Base-by-base conservation (phyloP, 108 stramenopile genomes). In the Conticribra weissflogii region DNA sequence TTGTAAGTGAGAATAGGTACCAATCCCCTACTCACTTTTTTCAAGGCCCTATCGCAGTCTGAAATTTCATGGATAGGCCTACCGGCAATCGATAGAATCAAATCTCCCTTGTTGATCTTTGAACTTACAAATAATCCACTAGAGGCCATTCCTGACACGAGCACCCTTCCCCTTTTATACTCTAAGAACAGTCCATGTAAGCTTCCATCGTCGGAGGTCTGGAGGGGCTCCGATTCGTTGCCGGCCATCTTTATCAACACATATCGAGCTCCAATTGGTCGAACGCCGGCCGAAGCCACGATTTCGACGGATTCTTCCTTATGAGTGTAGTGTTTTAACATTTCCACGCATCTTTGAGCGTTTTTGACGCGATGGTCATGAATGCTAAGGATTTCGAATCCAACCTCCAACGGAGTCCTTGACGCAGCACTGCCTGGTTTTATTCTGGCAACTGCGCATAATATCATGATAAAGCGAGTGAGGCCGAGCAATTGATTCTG, bases 1-100 rank as follows among this genome's bases (percentile, higher is more conserved):
- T 65, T 65, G 21, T 65, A 65, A 31, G 63, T 65, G 31, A 65
- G 33, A 14, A 65, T 23, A n/a, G 51, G 51, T 34, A 65, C 23
- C 5, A 65, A n/a, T 18, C 32, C 50, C 17, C 31, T 51, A 19
- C 51, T 19, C 3, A 33, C 50, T 51, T 53, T 52, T 14, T 53
- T 65, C 21, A 65, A 14, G 2, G 63, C 63, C 16, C 44, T 29
- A 33, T 65, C 21, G 21, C 63, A 65, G 23, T 53, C 63, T 14
- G 18, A 17, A n/a, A 65, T 53, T 22, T 30, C 32, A 2, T 22
- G 51, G 30, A 53, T 30, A 33, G 28, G 28, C 21, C 44, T 31
- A 14, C 51, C 63, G 24, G 33, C 51, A 34, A 65, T 51, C 0
- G 63, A 19, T 19, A 65, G 31, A 5, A 65, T 30, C 4, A 65